A percentile compares a stretch with the other conserved stretches of the same genome.
These are phyloP conservation scores for Rhododendron mucronatum DNA, from an alignment of 148 eudicot species.

Conservation along the genomic window DNA sequence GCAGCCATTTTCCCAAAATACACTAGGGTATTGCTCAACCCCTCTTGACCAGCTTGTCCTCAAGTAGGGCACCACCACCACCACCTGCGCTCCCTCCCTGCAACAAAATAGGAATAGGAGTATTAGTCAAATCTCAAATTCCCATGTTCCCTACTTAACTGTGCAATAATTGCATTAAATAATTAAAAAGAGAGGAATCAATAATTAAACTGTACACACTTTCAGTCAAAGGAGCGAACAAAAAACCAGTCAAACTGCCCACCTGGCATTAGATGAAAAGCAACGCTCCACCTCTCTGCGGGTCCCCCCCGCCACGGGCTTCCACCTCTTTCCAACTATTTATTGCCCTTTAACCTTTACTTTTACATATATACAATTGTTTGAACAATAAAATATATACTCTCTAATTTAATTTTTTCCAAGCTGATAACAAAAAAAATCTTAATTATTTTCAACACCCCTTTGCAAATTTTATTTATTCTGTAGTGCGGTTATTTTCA, in stretches of 20 bases:
- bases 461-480: too few species aligned
- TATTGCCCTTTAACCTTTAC: not conserved
- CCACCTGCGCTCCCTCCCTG: not conserved
- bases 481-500: not conserved
- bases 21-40: too few species aligned
- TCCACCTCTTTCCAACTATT: not conserved
- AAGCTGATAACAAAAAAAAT: too few species aligned
- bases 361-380: not conserved
- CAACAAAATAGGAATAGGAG: not conserved
- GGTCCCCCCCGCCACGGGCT: slow-evolving; percentile 7
- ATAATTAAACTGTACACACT: not conserved
- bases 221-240: slow-evolving; percentile 5
- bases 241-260: slow-evolving; percentile 12
- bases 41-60: not conserved
- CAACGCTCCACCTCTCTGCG: not conserved
- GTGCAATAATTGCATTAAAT: not conserved
- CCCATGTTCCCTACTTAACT: not conserved
- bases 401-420: too few species aligned
- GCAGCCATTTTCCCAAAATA: too few species aligned
- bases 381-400: too few species aligned
- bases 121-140: not conserved
- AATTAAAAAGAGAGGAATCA: not conserved
- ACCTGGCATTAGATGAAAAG: slow-evolving; percentile 12
- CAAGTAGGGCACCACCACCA: not conserved
- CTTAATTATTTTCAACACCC: not conserved